Percentiles rank a stretch among this genome's conserved stretches.
Conservation (phyloP, 2,329 filamentous ascomycete species). For the Fusarium continuum region DNA sequence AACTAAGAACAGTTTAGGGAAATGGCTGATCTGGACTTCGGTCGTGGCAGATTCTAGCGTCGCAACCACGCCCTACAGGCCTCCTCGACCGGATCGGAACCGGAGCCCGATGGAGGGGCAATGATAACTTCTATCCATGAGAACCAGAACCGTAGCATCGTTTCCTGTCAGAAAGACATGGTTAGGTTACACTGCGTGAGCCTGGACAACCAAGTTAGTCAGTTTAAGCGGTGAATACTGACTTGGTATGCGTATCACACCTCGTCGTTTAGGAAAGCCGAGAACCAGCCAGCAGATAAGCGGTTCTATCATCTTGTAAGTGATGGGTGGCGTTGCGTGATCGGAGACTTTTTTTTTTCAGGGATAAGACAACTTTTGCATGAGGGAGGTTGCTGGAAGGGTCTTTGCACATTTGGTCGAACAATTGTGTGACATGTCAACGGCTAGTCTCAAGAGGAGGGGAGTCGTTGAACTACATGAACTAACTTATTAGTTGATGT, state of each 20-base stretch:
- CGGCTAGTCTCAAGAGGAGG: neutral
- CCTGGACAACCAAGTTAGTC: neutral
- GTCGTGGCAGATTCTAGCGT: conserved; percentile 21
- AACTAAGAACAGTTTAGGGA: neutral
- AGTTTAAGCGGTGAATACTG: neutral
- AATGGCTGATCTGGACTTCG: conserved; percentile 14
- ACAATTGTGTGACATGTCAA: neutral
- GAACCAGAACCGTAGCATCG: neutral
- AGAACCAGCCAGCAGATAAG: neutral
- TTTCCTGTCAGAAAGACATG: too few species aligned
- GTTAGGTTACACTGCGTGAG: neutral
- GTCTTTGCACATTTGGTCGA: neutral
- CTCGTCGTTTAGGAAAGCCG: neutral
- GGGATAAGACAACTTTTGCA: neutral
- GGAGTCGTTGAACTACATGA: neutral
- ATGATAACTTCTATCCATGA: neutral
- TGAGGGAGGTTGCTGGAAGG: neutral
- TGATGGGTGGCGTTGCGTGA: conserved; percentile 27
- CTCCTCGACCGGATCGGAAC: conserved; percentile 27
- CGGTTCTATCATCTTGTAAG: neutral
- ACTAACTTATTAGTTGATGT: too few species aligned
- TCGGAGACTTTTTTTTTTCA: neutral
- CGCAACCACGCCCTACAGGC: conserved; percentile 7
- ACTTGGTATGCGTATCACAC: neutral
- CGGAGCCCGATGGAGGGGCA: conserved; percentile 14